phyloP scores from a whole-genome alignment of 108 stramenopile genomes.

The Stephanodiscus minutulus region DNA sequence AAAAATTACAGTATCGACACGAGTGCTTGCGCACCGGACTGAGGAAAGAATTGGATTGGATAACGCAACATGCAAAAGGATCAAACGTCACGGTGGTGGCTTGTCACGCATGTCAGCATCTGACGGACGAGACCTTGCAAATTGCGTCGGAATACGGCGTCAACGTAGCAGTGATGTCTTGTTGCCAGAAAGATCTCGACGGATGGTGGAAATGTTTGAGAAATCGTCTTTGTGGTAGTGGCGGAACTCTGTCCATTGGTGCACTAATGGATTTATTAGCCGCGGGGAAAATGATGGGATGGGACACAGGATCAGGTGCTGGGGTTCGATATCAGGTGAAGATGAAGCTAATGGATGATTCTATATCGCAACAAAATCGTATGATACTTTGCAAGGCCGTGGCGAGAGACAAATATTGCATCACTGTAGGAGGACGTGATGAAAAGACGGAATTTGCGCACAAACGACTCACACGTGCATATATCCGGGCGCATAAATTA shows the following conservation, averaged over 20 bases:
- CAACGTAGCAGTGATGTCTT: constrained; percentile 73
- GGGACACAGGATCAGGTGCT: constrained; percentile 37
- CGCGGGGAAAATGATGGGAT: constrained; percentile 68
- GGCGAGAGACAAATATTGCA: constrained; percentile 13
- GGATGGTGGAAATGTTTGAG: constrained; percentile 44
- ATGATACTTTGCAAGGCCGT: constrained; percentile 59
- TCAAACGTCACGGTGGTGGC: constrained; percentile 66
- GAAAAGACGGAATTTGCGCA: constrained; percentile 27
- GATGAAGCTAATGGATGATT: constrained; percentile 67
- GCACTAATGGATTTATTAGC: constrained; percentile 69
- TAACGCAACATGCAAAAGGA: constrained; percentile 28
- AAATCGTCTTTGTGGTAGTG: constrained; percentile 22
- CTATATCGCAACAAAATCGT: constrained; percentile 70
- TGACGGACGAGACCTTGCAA: constrained; percentile 69
- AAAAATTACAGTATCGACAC: constrained; percentile 62
- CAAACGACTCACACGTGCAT: constrained; percentile 32
- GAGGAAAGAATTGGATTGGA: constrained; percentile 54
- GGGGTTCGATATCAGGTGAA: constrained; percentile 60
- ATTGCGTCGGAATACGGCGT: constrained; percentile 70
- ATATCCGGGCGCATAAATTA: constrained; percentile 31
- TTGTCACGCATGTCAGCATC: constrained; percentile 85
- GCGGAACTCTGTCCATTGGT: constrained; percentile 43
- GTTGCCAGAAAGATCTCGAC: constrained; percentile 78
- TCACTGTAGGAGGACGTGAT: constrained; percentile 12
- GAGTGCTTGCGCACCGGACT: constrained; percentile 79